Evolutionary conservation across 1,284 basidiomycete genomes (phyloP).

Genomic region (Boletus sp.): DNA sequence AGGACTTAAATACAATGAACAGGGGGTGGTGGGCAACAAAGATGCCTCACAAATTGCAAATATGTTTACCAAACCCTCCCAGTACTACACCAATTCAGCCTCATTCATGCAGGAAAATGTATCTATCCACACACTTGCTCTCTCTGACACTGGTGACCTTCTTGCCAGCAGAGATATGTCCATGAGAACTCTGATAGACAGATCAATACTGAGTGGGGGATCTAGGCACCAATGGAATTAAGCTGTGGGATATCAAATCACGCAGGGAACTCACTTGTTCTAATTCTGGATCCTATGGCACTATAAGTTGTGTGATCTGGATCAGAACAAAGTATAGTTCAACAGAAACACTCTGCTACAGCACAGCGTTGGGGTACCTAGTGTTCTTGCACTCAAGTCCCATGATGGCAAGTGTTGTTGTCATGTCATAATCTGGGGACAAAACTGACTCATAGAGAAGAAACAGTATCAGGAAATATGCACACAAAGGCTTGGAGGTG

Average conservation of each 20-base stretch:
- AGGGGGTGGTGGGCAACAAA: not conserved
- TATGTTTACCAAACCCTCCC: not conserved
- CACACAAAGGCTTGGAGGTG: not conserved
- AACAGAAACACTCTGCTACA: slow-evolving; percentile 9
- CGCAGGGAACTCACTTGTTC: not conserved
- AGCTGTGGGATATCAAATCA: not conserved
- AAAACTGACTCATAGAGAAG: not conserved
- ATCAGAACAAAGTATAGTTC: not conserved
- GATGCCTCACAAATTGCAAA: not conserved
- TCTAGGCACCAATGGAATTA: not conserved
- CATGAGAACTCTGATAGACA: not conserved
- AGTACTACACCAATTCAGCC: not conserved
- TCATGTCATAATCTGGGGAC: not conserved
- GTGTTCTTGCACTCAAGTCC: not conserved
- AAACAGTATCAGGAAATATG: slow-evolving; percentile 13
- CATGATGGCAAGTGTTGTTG: not conserved
- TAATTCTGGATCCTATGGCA: not conserved
- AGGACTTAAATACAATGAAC: not conserved
- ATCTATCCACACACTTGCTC: not conserved
- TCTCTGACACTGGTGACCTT: not conserved
- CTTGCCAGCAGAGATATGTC: slow-evolving; percentile 1
- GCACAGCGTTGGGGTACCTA: slow-evolving; percentile 6
- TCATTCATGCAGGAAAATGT: not conserved
- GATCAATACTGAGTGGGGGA: not conserved
- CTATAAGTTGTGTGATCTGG: slow-evolving; percentile 7